phyloP scores from a whole-genome alignment of 73 alveolate species.

The Effrenium voratum region DNA sequence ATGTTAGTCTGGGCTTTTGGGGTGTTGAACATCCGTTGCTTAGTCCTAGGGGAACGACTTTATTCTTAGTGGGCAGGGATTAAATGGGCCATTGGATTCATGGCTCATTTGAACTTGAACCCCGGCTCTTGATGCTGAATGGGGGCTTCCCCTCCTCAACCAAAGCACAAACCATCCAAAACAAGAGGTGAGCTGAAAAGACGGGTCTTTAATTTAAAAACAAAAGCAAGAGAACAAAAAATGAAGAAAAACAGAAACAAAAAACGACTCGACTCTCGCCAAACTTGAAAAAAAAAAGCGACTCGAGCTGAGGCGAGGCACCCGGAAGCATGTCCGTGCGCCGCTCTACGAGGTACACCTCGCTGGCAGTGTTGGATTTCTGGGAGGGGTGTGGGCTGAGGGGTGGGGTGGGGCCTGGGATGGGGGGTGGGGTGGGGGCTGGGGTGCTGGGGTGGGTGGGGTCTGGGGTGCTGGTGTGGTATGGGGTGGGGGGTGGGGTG shows the following conservation, averaged over 20 bases:
- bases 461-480: no score
- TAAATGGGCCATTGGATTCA: no score
- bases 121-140: no score
- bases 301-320: background rate
- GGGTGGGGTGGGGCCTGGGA: background rate
- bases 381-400: no score
- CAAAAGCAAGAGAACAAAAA: background rate
- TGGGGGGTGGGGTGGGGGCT: background rate
- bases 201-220: background rate
- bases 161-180: background rate
- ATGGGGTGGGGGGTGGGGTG: no score
- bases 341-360: constrained; percentile 98
- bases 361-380: background rate
- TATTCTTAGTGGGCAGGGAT: no score
- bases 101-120: no score
- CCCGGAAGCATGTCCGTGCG: constrained; percentile 98
- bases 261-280: background rate
- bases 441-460: background rate
- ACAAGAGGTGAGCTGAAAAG: background rate
- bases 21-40: no score
- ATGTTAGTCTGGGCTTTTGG: no score
- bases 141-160: no score
- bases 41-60: no score
- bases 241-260: background rate
- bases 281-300: background rate